These are phyloP conservation scores for Eremothecium gossypii DNA, from an alignment of 1,139 yeast species.

Conservation along the genomic window DNA sequence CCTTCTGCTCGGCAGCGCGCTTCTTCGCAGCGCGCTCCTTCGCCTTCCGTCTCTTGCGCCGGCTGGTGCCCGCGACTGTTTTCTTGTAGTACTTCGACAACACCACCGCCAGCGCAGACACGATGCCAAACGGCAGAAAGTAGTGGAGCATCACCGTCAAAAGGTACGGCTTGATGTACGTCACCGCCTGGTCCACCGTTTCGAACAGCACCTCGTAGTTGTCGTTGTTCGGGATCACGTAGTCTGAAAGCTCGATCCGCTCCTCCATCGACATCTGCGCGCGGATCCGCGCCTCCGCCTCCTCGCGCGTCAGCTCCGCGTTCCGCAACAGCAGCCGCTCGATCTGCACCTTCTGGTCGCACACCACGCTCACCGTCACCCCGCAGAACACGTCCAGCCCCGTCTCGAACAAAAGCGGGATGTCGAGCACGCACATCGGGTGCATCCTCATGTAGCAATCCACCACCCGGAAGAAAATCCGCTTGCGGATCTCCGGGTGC, in stretches of 20 bases:
- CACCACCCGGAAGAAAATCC: slow-evolving; percentile 51
- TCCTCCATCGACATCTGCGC: slow-evolving; percentile 66
- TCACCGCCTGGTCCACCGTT: slow-evolving; percentile 40
- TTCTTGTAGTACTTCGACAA: slow-evolving; percentile 14
- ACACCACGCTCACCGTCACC: slow-evolving; percentile 52
- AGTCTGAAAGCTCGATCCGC: slow-evolving; percentile 53
- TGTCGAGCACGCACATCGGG: slow-evolving; percentile 66
- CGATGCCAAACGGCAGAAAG: slow-evolving; percentile 51
- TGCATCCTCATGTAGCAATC: slow-evolving; percentile 45
- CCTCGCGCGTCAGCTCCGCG: slow-evolving; percentile 53
- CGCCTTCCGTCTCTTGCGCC: neutral
- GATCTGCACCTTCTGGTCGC: slow-evolving; percentile 50
- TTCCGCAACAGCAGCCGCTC: slow-evolving; percentile 58
- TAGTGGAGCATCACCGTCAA: slow-evolving; percentile 35
- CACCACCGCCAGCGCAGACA: slow-evolving; percentile 40
- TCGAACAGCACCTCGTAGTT: slow-evolving; percentile 40
- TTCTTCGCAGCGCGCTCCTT: neutral
- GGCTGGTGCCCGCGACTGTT: neutral
- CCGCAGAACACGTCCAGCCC: slow-evolving; percentile 68
- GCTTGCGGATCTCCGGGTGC: slow-evolving; percentile 80
- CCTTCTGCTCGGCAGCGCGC: neutral
- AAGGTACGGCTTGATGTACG: slow-evolving; percentile 38
- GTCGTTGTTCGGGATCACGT: slow-evolving; percentile 57
- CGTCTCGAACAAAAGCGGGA: slow-evolving; percentile 82
- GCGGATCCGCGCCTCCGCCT: slow-evolving; percentile 61